Evolutionary conservation across 1,284 basidiomycete genomes (phyloP).

Genomic region (Bjerkandera adusta): DNA sequence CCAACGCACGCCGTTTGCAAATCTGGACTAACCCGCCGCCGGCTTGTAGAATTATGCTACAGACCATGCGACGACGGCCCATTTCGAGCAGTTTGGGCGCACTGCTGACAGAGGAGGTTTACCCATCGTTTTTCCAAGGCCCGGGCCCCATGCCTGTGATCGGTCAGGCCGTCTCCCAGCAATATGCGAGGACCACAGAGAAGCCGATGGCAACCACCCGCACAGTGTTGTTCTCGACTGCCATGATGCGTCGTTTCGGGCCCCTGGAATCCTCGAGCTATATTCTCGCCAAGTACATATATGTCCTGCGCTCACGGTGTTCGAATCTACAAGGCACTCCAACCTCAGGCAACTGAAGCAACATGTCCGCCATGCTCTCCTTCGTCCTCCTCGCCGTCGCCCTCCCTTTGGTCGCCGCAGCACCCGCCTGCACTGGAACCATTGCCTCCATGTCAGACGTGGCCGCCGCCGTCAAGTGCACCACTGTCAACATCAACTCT

Average conservation of each 20-base stretch:
- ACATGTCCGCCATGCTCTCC: background rate
- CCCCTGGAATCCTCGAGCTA: background rate
- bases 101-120: background rate
- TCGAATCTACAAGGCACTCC: background rate
- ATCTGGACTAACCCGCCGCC: background rate
- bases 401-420: constrained; percentile 3
- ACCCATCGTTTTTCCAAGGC: background rate
- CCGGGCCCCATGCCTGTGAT: background rate
- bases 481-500: constrained; percentile 44
- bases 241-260: background rate
- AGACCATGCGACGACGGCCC: background rate
- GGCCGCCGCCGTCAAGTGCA: constrained; percentile 40
- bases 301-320: background rate
- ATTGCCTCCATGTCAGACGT: constrained; percentile 44
- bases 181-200: background rate
- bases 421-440: constrained; percentile 36
- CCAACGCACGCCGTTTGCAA: background rate
- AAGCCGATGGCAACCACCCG: background rate
- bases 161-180: background rate
- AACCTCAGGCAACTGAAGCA: too few relatives aligned
- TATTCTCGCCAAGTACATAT: background rate
- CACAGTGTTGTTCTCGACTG: background rate
- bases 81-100: background rate
- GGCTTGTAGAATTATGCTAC: background rate
- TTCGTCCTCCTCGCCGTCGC: constrained; percentile 5